Evolutionary conservation across 306 rosid species (phyloP).

Genomic region (Ormosia semicastrata): DNA sequence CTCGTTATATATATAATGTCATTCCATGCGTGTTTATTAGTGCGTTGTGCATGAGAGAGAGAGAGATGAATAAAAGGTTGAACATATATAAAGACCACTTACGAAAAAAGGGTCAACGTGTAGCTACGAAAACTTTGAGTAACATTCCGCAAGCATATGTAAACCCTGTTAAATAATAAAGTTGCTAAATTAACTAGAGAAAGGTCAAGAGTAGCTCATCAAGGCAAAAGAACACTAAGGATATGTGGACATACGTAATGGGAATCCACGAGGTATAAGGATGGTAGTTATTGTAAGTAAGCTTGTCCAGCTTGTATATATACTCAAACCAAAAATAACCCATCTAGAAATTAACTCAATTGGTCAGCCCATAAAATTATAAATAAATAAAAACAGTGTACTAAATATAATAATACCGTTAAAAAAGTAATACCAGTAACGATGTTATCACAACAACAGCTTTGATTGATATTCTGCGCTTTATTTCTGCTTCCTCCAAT

Average conservation of each 20-base stretch:
- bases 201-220: neutral
- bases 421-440: constrained; percentile 46
- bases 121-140: constrained; percentile 81
- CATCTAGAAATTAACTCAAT: constrained; percentile 46
- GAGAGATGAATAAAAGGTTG: neutral
- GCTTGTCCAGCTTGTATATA: constrained; percentile 87
- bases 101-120: constrained; percentile 82
- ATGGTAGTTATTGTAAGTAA: constrained; percentile 85
- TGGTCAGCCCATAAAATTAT: constrained; percentile 27
- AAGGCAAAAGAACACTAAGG: constrained; percentile 12
- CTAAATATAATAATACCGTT: neutral
- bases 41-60: neutral
- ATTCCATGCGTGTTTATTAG: neutral
- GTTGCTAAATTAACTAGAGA: constrained; percentile 1
- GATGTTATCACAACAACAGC: constrained; percentile 55
- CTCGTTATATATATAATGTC: neutral
- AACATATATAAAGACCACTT: constrained; percentile 39
- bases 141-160: constrained; percentile 83
- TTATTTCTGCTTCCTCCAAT: constrained; percentile 82
- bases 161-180: constrained; percentile 59
- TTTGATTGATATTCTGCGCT: constrained; percentile 78
- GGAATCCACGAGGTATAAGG: constrained; percentile 99
- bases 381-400: constrained; percentile 1
- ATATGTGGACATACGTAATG: constrained; percentile 68
- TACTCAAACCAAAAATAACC: constrained; percentile 90